Percentiles rank a stretch among this genome's conserved stretches.
These are phyloP conservation scores for Ophiostoma populinum DNA, from an alignment of 2,329 filamentous ascomycete genomes.

Conservation along the genomic window DNA sequence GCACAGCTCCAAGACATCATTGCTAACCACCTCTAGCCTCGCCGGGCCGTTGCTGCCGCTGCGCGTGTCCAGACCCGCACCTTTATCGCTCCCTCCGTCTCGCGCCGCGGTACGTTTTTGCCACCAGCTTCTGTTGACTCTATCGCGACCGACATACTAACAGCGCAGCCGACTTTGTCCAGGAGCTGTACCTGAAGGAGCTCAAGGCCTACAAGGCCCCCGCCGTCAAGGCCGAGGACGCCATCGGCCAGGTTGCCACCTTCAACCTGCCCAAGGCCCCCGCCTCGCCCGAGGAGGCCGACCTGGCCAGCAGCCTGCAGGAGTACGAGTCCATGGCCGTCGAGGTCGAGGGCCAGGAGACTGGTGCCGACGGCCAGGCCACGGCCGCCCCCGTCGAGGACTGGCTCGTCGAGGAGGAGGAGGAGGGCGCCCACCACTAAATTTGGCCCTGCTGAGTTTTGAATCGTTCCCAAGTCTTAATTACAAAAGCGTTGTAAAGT, in stretches of 20 bases:
- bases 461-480: too few species aligned
- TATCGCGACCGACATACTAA: conserved; percentile 8
- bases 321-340: conserved; percentile 89
- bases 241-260: conserved; percentile 79
- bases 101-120: conserved; percentile 38
- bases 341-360: conserved; percentile 79
- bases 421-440: conserved; percentile 28
- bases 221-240: conserved; percentile 66
- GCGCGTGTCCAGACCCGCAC: conserved; percentile 15
- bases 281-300: conserved; percentile 78
- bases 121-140: neutral
- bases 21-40: conserved; percentile 20
- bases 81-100: conserved; percentile 43
- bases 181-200: conserved; percentile 94
- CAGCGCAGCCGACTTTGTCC: conserved; percentile 73
- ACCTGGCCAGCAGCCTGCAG: conserved; percentile 80
- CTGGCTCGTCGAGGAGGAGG: conserved; percentile 74
- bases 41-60: conserved; percentile 29
- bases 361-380: conserved; percentile 38
- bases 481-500: neutral
- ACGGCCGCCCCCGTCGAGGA: conserved; percentile 40
- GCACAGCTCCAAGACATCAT: neutral
- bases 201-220: conserved; percentile 88
- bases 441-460: neutral
- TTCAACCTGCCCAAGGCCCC: conserved; percentile 70